Base-by-base conservation (phyloP, 2,329 filamentous ascomycete species). In the Diplocarpon rosae region DNA sequence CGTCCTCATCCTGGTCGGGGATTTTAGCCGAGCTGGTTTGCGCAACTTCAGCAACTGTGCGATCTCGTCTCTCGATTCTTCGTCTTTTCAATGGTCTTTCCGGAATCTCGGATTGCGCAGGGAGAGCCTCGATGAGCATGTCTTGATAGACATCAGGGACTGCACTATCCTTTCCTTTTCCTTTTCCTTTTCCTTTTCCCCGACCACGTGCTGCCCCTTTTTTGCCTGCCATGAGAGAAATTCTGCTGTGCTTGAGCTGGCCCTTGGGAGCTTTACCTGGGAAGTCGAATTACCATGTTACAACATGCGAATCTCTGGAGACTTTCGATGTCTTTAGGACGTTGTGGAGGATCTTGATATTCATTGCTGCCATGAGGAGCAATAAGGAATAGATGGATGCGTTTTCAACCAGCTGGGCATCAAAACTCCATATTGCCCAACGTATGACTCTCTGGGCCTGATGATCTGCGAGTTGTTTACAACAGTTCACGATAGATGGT, bases 61-160 rank as follows among this genome's bases (percentile, higher is more conserved):
- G 51, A 30, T 39, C 43, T 52, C 38, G 44, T 39, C 34, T 43
- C 30, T 43, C 55, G 30, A 47, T 58, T 43, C 48, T 59, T 45
- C 57, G 49, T 47, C 43, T 58, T 56, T 68, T 69, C 42, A 63
- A 47, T 27, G 64, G 66, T 27, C 62, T 54, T 49, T 59, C 56
- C 1, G 55, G 50, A 7, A 57, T 54, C 39, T 57, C 50, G 13
- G 59, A 50, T 32, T 65, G 59, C 5, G 39, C 40, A 17, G 60
- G 54, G 15, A 61, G 52, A 38, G 64, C 63, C 42, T 70, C 67
- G 29, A 59, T 57, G 20, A 72, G 57, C 65, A 72, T 64, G 33
- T 70, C 67, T 37, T 61, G 62, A 50, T 68, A 70, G 1, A 70
- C 61, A 41, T 64, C 62, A 11, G 67, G 66, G 10, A 70, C 60